Base-by-base conservation (phyloP, 192 early-diverging fungal species). In the Pilaira anomala region DNA sequence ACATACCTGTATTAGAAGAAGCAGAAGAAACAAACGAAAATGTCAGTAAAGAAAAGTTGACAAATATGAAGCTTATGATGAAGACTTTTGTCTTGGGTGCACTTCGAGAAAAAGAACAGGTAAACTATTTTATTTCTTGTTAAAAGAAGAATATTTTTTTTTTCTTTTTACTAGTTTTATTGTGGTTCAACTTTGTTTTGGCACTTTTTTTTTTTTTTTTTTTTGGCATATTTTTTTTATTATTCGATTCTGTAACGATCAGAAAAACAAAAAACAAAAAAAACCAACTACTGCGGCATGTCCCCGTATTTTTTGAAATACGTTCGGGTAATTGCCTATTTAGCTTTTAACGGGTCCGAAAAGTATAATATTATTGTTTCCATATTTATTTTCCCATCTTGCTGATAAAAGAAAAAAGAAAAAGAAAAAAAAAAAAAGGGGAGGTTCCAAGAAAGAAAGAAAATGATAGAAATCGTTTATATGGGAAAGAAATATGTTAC, bases 41-140 rank as follows among this genome's bases (percentile, higher is more conserved):
- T 3, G 48, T 63, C 18, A 49, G 30, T 3, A 62, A 62, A 21
- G 67, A 69, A 33, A 63, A 69, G 28, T 13, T 69, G 16, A 52
- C 24, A 8, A 29, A 69, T 29, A 61, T 63, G 67, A 69, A 69
- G 13, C n/a, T 69, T 3, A 69, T 69, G 52, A 69, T 69, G 60
- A 69, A 63, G 28, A 56, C 48, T 5, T 69, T 62, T 57, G 51
- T 69, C 7, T 41, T 54, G 63, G 67, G 67, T 18, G 67, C 67
- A 13, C 53, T 69, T 14, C 39, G 67, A 19, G 67, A 69, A 25
- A 48, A 69, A 29, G 60, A 53, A 19, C 67, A 69, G 67, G 67
- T 69, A 63, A 69, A 61, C 19, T 39, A 30, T 41, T 26, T 39
- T 57, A 36, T 36, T 36, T 36, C 33, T 36, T 36, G n/a, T 7